Evolutionary conservation across 495 filamentous ascomycete species (phyloP).

Genomic region (Daldinia concentrica): DNA sequence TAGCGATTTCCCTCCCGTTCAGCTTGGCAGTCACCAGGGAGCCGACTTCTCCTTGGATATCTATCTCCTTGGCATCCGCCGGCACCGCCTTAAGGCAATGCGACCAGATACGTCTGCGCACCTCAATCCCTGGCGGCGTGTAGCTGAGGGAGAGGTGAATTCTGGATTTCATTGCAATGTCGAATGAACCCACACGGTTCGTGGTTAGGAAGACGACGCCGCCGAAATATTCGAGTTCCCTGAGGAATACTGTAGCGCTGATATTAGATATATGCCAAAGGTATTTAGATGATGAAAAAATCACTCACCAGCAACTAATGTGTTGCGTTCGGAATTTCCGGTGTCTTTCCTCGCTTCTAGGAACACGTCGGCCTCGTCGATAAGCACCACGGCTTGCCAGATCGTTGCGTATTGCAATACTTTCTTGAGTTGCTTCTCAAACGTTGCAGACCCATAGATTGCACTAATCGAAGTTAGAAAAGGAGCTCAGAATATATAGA

Average conservation of each 20-base stretch:
- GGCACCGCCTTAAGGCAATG: slow-evolving; percentile 38
- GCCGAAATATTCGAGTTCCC: slow-evolving; percentile 57
- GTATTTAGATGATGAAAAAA: neutral
- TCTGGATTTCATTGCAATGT: slow-evolving; percentile 65
- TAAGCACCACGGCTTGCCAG: slow-evolving; percentile 61
- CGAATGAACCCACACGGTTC: slow-evolving; percentile 61
- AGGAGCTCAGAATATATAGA: neutral
- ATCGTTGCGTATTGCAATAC: slow-evolving; percentile 74
- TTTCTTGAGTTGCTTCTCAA: slow-evolving; percentile 79
- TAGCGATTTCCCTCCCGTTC: slow-evolving; percentile 74
- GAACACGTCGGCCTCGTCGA: slow-evolving; percentile 62
- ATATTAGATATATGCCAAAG: slow-evolving; percentile 64
- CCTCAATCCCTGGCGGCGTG: slow-evolving; percentile 37
- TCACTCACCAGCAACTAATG: slow-evolving; percentile 51
- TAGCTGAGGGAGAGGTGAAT: slow-evolving; percentile 55
- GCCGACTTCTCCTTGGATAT: slow-evolving; percentile 38
- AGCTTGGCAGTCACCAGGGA: slow-evolving; percentile 57
- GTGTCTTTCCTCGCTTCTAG: slow-evolving; percentile 51
- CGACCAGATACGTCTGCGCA: slow-evolving; percentile 46
- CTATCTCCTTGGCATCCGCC: slow-evolving; percentile 19
- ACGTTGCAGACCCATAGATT: slow-evolving; percentile 31
- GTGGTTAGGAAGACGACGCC: slow-evolving; percentile 62
- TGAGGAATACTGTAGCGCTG: slow-evolving; percentile 61
- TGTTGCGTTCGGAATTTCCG: slow-evolving; percentile 53
- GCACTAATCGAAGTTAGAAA: slow-evolving; percentile 47